phyloP scores from a whole-genome alignment of 2,329 filamentous ascomycete species.

The Hansfordia pulvinata region DNA sequence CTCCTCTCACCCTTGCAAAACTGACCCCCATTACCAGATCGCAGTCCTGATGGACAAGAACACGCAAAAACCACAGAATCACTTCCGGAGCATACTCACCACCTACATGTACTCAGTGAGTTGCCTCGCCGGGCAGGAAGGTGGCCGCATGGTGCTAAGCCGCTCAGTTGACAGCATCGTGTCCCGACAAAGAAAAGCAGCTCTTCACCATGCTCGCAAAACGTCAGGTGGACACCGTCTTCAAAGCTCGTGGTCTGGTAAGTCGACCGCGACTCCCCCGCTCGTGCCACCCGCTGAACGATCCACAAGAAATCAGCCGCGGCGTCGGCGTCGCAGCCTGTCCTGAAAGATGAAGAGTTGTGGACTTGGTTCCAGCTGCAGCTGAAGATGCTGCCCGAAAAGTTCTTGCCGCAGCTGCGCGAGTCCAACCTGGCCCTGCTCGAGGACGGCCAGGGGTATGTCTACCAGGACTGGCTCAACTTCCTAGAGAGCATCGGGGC shows the following conservation, averaged over 20 bases:
- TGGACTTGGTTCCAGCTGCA: too few relatives aligned
- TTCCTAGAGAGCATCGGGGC: conserved; percentile 6
- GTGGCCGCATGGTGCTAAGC: too few relatives aligned
- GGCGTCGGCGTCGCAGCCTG: too few relatives aligned
- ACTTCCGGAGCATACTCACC: conserved; percentile 41
- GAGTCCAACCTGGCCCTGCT: conserved; percentile 9
- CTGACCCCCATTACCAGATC: conserved; percentile 24
- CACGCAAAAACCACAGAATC: conserved; percentile 30
- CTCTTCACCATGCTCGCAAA: conserved; percentile 35
- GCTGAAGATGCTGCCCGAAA: too few relatives aligned
- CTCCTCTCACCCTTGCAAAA: too few relatives aligned
- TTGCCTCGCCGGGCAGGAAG: not conserved
- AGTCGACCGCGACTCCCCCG: conserved; percentile 1
- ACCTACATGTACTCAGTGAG: conserved; percentile 39
- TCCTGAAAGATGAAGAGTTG: too few relatives aligned
- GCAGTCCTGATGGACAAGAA: conserved; percentile 37
- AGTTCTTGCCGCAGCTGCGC: too few relatives aligned
- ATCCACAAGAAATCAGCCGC: too few relatives aligned
- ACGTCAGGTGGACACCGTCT: conserved; percentile 11
- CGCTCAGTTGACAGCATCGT: conserved; percentile 11
- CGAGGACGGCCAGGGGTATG: conserved; percentile 6
- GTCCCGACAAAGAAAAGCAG: conserved; percentile 31
- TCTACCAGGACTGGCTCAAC: conserved; percentile 7
- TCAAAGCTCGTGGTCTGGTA: conserved; percentile 8
- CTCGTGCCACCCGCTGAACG: too few relatives aligned